Percentiles rank a stretch among this genome's conserved stretches.
These are phyloP conservation scores for Halophytophthora polymorphica DNA, from an alignment of 352 stramenopile genomes.

Conservation along the genomic window DNA sequence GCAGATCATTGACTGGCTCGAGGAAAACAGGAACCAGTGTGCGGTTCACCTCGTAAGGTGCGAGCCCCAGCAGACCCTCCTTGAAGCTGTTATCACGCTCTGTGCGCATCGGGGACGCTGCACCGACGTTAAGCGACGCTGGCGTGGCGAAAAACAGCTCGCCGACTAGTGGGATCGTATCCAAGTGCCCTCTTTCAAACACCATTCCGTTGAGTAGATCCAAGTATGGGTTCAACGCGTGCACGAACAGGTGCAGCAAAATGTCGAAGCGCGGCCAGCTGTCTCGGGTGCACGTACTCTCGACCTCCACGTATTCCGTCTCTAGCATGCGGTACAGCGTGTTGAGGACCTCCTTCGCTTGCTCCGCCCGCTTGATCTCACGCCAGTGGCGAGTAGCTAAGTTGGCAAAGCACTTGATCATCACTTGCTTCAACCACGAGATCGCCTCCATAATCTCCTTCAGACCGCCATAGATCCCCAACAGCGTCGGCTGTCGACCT, in stretches of 20 bases:
- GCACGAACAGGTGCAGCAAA: slow-evolving; percentile 42
- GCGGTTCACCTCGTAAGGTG: slow-evolving; percentile 40
- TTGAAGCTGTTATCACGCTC: slow-evolving; percentile 36
- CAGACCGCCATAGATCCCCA: slow-evolving; percentile 37
- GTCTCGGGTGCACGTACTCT: neutral
- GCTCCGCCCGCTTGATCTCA: slow-evolving; percentile 33
- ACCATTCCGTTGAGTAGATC: slow-evolving; percentile 44
- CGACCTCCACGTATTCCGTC: slow-evolving; percentile 32
- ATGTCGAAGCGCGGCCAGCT: slow-evolving; percentile 41
- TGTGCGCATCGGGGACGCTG: slow-evolving; percentile 11
- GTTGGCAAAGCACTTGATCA: slow-evolving; percentile 31
- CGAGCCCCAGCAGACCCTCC: slow-evolving; percentile 31
- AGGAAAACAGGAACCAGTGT: slow-evolving; percentile 48
- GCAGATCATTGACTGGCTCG: slow-evolving; percentile 17
- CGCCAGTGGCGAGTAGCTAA: slow-evolving; percentile 20
- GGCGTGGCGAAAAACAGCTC: slow-evolving; percentile 55
- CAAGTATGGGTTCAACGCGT: slow-evolving; percentile 46
- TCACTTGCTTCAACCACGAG: slow-evolving; percentile 36
- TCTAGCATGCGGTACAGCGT: slow-evolving; percentile 42
- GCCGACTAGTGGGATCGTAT: slow-evolving; percentile 34
- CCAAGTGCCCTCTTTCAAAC: slow-evolving; percentile 42
- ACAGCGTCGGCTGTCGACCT: slow-evolving; percentile 34
- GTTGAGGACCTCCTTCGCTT: slow-evolving; percentile 38
- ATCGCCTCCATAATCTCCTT: slow-evolving; percentile 41
- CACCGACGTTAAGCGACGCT: slow-evolving; percentile 6